Conservation (phyloP, 306 rosid genomes). For the Lathyrus oleraceus region DNA sequence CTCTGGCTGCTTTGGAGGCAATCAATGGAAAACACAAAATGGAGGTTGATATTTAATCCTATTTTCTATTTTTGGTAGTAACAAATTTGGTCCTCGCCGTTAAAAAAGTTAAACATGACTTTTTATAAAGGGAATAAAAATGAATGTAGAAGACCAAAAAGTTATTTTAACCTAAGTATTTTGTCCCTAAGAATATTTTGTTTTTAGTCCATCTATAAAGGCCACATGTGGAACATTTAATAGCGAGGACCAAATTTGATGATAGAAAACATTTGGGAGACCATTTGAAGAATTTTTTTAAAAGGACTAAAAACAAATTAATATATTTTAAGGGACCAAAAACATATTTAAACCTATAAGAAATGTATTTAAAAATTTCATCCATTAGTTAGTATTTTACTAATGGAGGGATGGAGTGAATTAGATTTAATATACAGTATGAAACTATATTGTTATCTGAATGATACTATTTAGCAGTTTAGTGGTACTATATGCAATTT, state of each 20-base stretch:
- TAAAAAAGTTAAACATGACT: too few relatives aligned
- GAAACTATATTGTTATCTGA: conserved; percentile 20
- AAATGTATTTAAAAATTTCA: not conserved
- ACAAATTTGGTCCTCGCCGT: too few relatives aligned
- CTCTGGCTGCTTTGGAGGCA: conserved; percentile 82
- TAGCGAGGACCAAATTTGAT: not conserved
- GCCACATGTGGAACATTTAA: not conserved
- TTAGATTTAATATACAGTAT: conserved; percentile 5
- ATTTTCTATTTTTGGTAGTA: not conserved
- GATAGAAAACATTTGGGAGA: not conserved
- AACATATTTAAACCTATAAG: too few relatives aligned
- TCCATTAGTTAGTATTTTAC: conserved; percentile 1
- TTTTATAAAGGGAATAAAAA: too few relatives aligned
- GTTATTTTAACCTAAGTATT: too few relatives aligned
- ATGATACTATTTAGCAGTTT: conserved; percentile 26
- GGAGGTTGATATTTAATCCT: conserved; percentile 64
- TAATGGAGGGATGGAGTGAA: conserved; percentile 19
- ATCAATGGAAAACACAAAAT: conserved; percentile 88
- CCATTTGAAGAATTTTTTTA: not conserved
- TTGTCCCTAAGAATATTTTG: too few relatives aligned
- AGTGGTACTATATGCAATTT: conserved; percentile 11
- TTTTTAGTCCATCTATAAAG: too few relatives aligned
- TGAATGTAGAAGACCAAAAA: too few relatives aligned
- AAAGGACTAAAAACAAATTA: not conserved
- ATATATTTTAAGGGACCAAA: not conserved